Evolutionary conservation across 1,284 basidiomycete species (phyloP).

Genomic region (Abortiporus biennis): DNA sequence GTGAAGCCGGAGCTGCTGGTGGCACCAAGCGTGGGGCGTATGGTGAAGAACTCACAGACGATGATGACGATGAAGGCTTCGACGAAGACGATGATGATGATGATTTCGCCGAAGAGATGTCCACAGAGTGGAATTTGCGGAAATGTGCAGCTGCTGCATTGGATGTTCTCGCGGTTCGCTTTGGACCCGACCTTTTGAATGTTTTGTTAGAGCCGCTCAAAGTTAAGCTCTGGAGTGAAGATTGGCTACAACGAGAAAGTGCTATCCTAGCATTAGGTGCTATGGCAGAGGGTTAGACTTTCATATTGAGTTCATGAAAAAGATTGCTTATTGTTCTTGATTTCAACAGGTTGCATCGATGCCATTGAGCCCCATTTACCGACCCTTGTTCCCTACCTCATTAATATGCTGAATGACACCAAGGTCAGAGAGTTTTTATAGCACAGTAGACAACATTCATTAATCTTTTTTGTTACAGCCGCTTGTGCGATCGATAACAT

Average conservation of each 20-base stretch:
- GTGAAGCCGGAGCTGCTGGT: conserved; percentile 34
- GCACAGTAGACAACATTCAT: too few relatives aligned
- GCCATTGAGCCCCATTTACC: conserved; percentile 93
- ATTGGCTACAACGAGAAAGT: conserved; percentile 95
- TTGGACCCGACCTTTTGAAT: conserved; percentile 81
- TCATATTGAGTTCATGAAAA: neutral
- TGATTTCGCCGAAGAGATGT: conserved; percentile 93
- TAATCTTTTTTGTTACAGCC: conserved; percentile 64
- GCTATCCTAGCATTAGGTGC: conserved; percentile 96
- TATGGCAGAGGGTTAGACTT: conserved; percentile 85
- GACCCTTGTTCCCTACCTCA: conserved; percentile 88
- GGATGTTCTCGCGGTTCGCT: conserved; percentile 94
- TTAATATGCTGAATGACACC: conserved; percentile 85
- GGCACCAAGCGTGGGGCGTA: conserved; percentile 58
- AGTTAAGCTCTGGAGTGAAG: conserved; percentile 87
- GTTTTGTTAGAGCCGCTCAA: conserved; percentile 89
- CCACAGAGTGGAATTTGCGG: conserved; percentile 98
- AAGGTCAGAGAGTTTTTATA: too few relatives aligned
- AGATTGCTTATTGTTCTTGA: conserved; percentile 11
- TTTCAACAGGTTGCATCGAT: conserved; percentile 81
- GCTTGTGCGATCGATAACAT: conserved; percentile 95
- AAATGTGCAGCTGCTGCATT: conserved; percentile 98
- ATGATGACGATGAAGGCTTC: conserved; percentile 76
- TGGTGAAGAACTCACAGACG: conserved; percentile 64
- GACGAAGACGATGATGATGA: conserved; percentile 86